Conservation (phyloP, 2,329 filamentous ascomycete species). For the Fusarium dimerum region DNA sequence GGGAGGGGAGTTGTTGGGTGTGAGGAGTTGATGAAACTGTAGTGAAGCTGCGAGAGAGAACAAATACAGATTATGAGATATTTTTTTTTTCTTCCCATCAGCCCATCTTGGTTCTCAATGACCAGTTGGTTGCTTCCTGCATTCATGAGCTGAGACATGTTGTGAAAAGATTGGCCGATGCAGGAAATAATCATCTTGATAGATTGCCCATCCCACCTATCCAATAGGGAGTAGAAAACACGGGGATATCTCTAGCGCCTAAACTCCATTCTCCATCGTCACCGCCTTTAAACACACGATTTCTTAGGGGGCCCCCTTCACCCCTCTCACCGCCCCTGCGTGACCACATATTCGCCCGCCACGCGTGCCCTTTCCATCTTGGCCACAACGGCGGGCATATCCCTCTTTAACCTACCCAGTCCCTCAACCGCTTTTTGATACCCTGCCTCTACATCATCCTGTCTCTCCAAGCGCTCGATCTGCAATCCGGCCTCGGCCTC, state of each 20-base stretch:
- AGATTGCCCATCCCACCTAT: neutral
- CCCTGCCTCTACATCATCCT: constrained; percentile 43
- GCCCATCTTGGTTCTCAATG: no score
- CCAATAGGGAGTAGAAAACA: neutral
- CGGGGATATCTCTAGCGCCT: constrained; percentile 4
- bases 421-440: constrained; percentile 52
- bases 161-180: neutral
- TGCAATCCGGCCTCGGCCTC: constrained; percentile 27
- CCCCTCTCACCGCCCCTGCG: constrained; percentile 28
- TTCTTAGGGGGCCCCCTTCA: neutral
- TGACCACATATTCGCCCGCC: constrained; percentile 58
- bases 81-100: neutral
- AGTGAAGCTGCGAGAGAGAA: neutral
- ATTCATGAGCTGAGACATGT: neutral
- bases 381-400: constrained; percentile 63
- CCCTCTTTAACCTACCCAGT: constrained; percentile 55
- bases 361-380: constrained; percentile 65
- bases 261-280: constrained; percentile 7
- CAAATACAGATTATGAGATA: neutral
- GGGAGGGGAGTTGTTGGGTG: neutral
- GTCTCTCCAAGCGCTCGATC: constrained; percentile 43
- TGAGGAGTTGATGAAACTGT: constrained; percentile 13
- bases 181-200: neutral
- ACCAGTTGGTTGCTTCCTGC: neutral
- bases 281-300: neutral